phyloP scores from a whole-genome alignment of 2,329 filamentous ascomycete species.

The Monosporascus sp. region DNA sequence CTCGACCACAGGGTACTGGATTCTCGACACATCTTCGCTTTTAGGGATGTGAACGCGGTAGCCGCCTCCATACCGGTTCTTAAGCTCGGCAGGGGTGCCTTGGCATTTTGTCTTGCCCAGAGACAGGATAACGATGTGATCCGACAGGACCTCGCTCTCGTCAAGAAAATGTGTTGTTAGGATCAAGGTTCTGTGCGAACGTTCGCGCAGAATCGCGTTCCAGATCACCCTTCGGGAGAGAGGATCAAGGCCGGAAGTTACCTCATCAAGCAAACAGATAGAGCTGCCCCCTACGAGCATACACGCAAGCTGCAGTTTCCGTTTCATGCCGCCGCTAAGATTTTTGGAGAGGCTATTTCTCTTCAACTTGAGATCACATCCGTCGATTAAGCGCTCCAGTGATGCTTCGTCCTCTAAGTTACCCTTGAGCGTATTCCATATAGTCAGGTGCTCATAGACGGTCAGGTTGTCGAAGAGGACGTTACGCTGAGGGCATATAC shows the following conservation, averaged over 20 bases:
- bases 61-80: constrained; percentile 24
- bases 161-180: constrained; percentile 25
- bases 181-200: constrained; percentile 20
- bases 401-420: constrained; percentile 39
- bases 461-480: constrained; percentile 71
- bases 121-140: constrained; percentile 21
- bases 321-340: constrained; percentile 69
- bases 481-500: constrained; percentile 70
- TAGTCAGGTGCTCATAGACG: constrained; percentile 63
- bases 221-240: constrained; percentile 47
- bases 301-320: constrained; percentile 71
- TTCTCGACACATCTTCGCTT: constrained; percentile 12
- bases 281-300: constrained; percentile 72
- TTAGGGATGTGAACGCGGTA: constrained; percentile 24
- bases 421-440: constrained; percentile 66
- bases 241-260: constrained; percentile 68
- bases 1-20: constrained; percentile 16
- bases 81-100: constrained; percentile 23
- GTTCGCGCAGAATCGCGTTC: constrained; percentile 21
- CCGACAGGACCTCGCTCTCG: constrained; percentile 21
- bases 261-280: constrained; percentile 67
- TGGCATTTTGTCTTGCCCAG: constrained; percentile 22
- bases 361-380: constrained; percentile 63
- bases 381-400: constrained; percentile 46
- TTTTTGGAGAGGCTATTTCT: constrained; percentile 54